Conservation (phyloP, 2,329 filamentous ascomycete genomes). For the Akanthomyces muscarius region DNA sequence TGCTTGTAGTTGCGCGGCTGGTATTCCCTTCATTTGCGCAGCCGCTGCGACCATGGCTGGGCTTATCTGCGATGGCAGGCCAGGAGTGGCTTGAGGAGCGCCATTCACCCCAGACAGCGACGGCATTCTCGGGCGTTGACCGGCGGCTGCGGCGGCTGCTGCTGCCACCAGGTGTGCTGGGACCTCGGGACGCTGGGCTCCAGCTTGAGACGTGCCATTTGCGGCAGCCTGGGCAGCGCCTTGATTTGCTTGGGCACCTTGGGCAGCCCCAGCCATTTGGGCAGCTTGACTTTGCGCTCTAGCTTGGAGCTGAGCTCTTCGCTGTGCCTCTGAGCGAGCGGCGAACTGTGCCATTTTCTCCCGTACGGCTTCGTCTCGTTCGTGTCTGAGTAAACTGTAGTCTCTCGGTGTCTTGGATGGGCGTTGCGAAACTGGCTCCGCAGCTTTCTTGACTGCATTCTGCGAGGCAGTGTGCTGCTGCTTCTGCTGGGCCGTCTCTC, state of each 20-base stretch:
- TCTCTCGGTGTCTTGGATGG: slow-evolving; percentile 77
- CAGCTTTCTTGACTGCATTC: slow-evolving; percentile 76
- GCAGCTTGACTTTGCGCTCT: slow-evolving; percentile 43
- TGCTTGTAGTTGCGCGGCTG: slow-evolving; percentile 66
- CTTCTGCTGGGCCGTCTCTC: slow-evolving; percentile 80
- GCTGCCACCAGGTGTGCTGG: slow-evolving; percentile 44
- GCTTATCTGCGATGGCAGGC: slow-evolving; percentile 39
- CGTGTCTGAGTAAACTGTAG: slow-evolving; percentile 84
- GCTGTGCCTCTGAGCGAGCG: slow-evolving; percentile 56
- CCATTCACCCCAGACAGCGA: slow-evolving; percentile 37
- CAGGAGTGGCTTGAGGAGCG: slow-evolving; percentile 32
- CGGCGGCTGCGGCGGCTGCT: slow-evolving; percentile 37
- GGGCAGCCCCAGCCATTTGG: slow-evolving; percentile 33
- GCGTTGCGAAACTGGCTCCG: slow-evolving; percentile 54
- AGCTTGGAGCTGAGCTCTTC: slow-evolving; percentile 47
- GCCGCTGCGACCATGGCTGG: slow-evolving; percentile 46
- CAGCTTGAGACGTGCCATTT: slow-evolving; percentile 27
- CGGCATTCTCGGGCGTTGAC: slow-evolving; percentile 50
- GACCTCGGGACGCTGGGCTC: slow-evolving; percentile 37
- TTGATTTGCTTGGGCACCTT: neutral
- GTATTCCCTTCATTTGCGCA: slow-evolving; percentile 60
- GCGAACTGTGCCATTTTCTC: slow-evolving; percentile 55
- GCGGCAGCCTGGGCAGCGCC: slow-evolving; percentile 24
- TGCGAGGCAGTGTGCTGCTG: slow-evolving; percentile 78
- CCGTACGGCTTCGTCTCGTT: slow-evolving; percentile 69